phyloP scores from a whole-genome alignment of 2,329 filamentous ascomycete species.

The Beauveria caledonica region DNA sequence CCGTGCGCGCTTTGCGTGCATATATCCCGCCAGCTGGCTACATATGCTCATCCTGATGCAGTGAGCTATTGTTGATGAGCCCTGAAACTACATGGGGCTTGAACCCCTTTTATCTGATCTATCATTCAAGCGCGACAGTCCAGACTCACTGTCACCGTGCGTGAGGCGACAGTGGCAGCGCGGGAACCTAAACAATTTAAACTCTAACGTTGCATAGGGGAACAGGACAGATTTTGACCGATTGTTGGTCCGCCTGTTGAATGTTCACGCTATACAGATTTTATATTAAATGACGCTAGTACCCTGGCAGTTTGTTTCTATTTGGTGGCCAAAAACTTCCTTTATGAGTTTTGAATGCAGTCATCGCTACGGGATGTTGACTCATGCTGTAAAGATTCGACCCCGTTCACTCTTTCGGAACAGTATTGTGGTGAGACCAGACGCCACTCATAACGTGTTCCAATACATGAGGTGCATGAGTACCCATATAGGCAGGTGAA shows the following conservation, averaged over 20 bases:
- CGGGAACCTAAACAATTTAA: background rate
- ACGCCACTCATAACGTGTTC: too few species aligned
- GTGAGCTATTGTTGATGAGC: background rate
- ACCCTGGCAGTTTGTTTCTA: too few species aligned
- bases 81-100: background rate
- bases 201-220: background rate
- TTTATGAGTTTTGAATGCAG: too few species aligned
- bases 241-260: background rate
- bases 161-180: too few species aligned
- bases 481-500: too few species aligned
- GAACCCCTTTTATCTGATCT: background rate
- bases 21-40: background rate
- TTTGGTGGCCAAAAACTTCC: too few species aligned
- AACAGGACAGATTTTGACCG: background rate
- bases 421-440: too few species aligned
- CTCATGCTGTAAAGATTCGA: too few species aligned
- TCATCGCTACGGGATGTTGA: too few species aligned
- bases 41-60: background rate
- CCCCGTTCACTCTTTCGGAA: too few species aligned
- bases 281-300: too few species aligned
- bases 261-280: background rate
- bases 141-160: background rate
- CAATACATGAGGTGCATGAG: too few species aligned
- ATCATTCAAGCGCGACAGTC: background rate
- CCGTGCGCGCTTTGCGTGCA: background rate